Evolutionary conservation across 306 rosid species (phyloP).

Genomic region (Ammopiptanthus mongolicus): DNA sequence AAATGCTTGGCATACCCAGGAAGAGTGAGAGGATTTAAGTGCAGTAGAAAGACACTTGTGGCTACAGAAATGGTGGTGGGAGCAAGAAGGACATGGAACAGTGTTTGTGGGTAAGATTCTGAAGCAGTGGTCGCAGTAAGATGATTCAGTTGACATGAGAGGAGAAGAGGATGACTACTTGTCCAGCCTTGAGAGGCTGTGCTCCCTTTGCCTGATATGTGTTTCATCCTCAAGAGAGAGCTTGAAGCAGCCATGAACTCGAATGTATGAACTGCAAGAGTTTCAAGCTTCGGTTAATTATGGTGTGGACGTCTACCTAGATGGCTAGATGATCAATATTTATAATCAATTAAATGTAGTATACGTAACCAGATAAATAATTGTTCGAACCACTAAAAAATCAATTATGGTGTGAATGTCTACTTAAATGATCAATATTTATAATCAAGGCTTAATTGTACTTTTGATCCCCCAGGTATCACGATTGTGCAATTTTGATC

Average conservation of each 20-base stretch:
- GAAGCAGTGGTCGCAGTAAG: constrained; percentile 58
- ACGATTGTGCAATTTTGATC: no score
- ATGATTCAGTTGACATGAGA: constrained; percentile 7
- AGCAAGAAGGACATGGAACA: constrained; percentile 33
- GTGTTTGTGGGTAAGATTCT: constrained; percentile 16
- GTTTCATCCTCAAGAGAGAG: constrained; percentile 17
- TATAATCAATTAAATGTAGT: no score
- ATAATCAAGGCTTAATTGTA: no score
- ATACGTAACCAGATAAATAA: no score
- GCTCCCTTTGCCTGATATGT: constrained; percentile 48
- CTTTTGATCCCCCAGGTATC: no score
- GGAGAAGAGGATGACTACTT: constrained; percentile 50
- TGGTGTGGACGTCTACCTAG: no score
- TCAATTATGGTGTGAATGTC: no score
- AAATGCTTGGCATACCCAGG: constrained; percentile 38
- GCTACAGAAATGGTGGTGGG: constrained; percentile 40
- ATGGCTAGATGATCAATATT: no score
- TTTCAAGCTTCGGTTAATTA: no score
- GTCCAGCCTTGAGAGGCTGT: constrained; percentile 46
- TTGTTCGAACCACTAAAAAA: no score
- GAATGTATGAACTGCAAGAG: no score
- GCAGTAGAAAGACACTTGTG: constrained; percentile 26
- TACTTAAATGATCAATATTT: no score
- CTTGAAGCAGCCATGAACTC: constrained; percentile 7
- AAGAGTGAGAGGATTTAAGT: constrained; percentile 31